Percentiles rank a stretch among this genome's conserved stretches.
Evolutionary conservation across 768 basidiomycete genomes (phyloP).

Genomic region (Tylopilus cervinicoccineus): DNA sequence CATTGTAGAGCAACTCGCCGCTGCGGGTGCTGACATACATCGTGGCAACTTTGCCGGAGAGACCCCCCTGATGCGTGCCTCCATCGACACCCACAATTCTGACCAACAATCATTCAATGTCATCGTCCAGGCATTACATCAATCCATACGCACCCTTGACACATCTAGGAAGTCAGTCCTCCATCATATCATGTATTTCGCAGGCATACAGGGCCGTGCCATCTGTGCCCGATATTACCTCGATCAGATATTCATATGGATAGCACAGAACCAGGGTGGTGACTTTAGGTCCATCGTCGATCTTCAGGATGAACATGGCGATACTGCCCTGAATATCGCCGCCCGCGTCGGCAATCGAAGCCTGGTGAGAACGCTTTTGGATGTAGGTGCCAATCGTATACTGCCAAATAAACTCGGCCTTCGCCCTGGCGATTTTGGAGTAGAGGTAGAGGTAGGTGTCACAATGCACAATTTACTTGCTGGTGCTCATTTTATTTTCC

Average conservation of each 20-base stretch:
- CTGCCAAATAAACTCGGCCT: constrained; percentile 91
- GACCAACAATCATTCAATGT: constrained; percentile 72
- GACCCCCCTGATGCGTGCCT: constrained; percentile 89
- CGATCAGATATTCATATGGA: constrained; percentile 82
- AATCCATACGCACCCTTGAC: constrained; percentile 85
- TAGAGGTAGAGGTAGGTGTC: constrained; percentile 76
- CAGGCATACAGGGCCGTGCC: constrained; percentile 87
- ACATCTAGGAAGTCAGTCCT: constrained; percentile 79
- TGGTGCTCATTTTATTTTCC: constrained; percentile 1
- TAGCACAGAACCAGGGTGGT: constrained; percentile 72
- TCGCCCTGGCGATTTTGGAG: constrained; percentile 91
- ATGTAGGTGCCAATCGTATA: constrained; percentile 88
- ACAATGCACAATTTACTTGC: not conserved
- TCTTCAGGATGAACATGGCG: constrained; percentile 91
- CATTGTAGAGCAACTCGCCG: constrained; percentile 66
- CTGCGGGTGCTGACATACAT: constrained; percentile 79
- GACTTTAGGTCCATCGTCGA: constrained; percentile 82
- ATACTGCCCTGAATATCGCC: constrained; percentile 93
- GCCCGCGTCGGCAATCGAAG: constrained; percentile 89
- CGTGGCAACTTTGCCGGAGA: constrained; percentile 93
- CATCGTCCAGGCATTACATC: constrained; percentile 60
- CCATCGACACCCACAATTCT: constrained; percentile 82
- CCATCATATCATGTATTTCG: constrained; percentile 88
- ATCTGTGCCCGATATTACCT: constrained; percentile 86
- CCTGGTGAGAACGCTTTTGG: constrained; percentile 80